These are phyloP conservation scores for Thuidium tamariscinum DNA, from an alignment of 225 moss, liverwort and hornwort species.

Conservation along the genomic window DNA sequence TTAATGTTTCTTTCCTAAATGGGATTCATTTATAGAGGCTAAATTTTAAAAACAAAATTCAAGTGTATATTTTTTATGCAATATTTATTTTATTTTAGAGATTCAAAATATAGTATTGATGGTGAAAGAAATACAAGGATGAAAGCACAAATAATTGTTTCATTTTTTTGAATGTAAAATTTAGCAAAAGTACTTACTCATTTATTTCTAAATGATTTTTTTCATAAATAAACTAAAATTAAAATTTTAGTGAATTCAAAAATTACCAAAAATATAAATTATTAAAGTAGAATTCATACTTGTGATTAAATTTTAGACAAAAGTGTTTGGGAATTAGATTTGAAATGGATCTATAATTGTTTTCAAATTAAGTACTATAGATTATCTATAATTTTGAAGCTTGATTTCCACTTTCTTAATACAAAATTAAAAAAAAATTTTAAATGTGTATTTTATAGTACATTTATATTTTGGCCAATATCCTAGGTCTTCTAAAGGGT, in stretches of 20 bases:
- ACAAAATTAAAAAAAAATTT: not conserved
- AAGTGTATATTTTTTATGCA: not conserved
- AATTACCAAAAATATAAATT: not conserved
- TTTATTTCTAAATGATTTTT: too few species aligned
- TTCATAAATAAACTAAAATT: not conserved
- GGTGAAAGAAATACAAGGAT: fast-evolving
- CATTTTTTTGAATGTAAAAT: not conserved
- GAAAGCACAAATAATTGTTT: fast-evolving
- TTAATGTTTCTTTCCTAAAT: not conserved
- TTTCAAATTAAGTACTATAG: not conserved
- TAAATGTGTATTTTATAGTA: not conserved
- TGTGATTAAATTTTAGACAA: too few species aligned
- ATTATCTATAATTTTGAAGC: too few species aligned
- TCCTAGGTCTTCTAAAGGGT: not conserved
- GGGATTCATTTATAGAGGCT: fast-evolving
- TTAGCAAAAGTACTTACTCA: not conserved
- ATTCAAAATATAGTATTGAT: not conserved
- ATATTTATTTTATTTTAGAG: not conserved
- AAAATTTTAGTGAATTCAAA: fast-evolving
- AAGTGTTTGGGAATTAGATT: not conserved
- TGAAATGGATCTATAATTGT: not conserved
- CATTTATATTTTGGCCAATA: not conserved
- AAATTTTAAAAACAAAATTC: fast-evolving
- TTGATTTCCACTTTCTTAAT: not conserved
- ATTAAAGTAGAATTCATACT: too few species aligned